A percentile compares a stretch with the other conserved stretches of the same genome.
Evolutionary conservation across 345 rosid species (phyloP).

Genomic region (Stellera chamaejasme): DNA sequence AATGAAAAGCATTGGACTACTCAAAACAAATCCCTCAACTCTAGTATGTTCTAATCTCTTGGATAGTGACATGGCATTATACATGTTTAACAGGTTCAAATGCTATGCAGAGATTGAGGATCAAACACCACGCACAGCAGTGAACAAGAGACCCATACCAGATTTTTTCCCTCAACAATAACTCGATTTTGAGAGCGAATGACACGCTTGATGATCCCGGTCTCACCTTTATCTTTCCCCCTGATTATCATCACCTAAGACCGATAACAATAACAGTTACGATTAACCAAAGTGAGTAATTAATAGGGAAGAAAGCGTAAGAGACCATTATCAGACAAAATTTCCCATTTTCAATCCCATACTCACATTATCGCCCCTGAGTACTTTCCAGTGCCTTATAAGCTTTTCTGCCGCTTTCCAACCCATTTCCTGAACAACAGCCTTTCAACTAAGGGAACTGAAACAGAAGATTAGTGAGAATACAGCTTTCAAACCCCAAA

Average conservation of each 20-base stretch:
- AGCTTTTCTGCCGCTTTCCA: conserved; percentile 99
- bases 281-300: background rate
- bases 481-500: too few species aligned
- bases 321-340: background rate
- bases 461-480: too few species aligned
- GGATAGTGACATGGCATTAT: too few species aligned
- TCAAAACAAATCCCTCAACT: too few species aligned
- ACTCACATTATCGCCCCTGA: conserved; percentile 89
- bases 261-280: background rate
- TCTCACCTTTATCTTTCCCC: conserved; percentile 87
- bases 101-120: background rate
- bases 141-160: conserved; percentile 29
- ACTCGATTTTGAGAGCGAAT: conserved; percentile 84
- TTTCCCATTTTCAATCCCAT: background rate
- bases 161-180: conserved; percentile 83
- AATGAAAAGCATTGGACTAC: too few species aligned
- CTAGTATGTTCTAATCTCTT: too few species aligned
- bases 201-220: conserved; percentile 65
- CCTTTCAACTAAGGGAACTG: too few species aligned
- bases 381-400: conserved; percentile 91
- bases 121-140: background rate
- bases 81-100: background rate
- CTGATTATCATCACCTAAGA: conserved; percentile 72
- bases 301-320: background rate
- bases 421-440: conserved; percentile 40